These are phyloP conservation scores for Candida taoyuanica DNA, from an alignment of 805 yeast genomes.

Conservation along the genomic window DNA sequence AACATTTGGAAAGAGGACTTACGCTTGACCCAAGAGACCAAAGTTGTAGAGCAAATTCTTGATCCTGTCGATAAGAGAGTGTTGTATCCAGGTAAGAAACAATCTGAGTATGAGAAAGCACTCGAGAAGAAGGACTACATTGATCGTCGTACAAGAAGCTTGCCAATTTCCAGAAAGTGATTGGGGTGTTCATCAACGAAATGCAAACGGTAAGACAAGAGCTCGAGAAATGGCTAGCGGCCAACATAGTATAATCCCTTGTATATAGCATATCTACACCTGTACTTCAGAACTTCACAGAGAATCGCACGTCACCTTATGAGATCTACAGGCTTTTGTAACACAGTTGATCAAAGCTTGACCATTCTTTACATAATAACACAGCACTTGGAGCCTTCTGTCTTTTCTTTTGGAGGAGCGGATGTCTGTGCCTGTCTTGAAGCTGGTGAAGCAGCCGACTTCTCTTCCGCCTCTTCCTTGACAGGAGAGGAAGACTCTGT, in stretches of 20 bases:
- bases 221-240: too few species aligned
- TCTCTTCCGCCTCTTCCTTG: not conserved
- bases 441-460: conserved; percentile 12
- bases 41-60: conserved; percentile 27
- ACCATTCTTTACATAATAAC: conserved; percentile 29
- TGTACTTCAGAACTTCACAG: not conserved
- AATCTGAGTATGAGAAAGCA: conserved; percentile 40
- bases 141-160: conserved; percentile 47
- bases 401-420: conserved; percentile 19
- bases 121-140: conserved; percentile 52
- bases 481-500: not conserved
- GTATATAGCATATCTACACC: conserved; percentile 2
- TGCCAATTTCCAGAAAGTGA: conserved; percentile 42
- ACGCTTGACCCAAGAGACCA: conserved; percentile 24
- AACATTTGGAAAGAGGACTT: conserved; percentile 57
- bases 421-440: conserved; percentile 20
- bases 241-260: too few species aligned
- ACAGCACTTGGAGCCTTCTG: conserved; percentile 29
- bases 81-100: conserved; percentile 69
- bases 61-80: conserved; percentile 59
- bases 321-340: too few species aligned
- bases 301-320: not conserved
- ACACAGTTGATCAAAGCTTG: too few species aligned
- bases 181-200: not conserved
- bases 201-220: too few species aligned